Percentiles rank a stretch among this genome's conserved stretches.
These are phyloP conservation scores for Ruellia speciosa DNA, from an alignment of 305 asterid genomes.

Conservation along the genomic window DNA sequence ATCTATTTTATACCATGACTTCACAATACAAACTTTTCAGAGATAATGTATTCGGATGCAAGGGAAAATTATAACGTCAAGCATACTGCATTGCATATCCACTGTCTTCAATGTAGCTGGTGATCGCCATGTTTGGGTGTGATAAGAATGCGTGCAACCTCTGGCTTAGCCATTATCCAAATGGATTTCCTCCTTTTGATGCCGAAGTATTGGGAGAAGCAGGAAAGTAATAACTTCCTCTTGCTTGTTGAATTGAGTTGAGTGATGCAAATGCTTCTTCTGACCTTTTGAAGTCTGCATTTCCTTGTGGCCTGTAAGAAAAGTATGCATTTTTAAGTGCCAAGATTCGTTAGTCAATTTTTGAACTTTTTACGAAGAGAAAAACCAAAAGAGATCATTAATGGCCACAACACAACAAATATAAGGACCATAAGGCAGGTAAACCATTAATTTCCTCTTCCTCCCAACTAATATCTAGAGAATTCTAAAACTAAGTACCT, in stretches of 20 bases:
- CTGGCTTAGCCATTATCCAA: constrained; percentile 34
- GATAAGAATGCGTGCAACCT: no score
- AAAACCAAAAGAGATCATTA: background rate
- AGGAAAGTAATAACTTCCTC: constrained; percentile 20
- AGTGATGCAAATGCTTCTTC: constrained; percentile 46
- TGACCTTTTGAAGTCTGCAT: constrained; percentile 25
- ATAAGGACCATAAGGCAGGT: constrained; percentile 8
- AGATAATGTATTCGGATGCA: no score
- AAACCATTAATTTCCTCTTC: background rate
- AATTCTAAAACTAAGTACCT: constrained; percentile 29
- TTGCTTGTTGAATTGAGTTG: constrained; percentile 32
- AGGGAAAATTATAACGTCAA: no score
- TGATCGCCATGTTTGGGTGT: no score
- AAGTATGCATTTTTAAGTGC: background rate
- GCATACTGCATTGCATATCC: no score
- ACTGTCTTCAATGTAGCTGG: no score
- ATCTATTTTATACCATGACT: no score
- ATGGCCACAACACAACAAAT: constrained; percentile 14
- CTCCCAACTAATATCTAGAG: background rate
- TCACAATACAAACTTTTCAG: no score
- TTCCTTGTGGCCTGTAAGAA: constrained; percentile 46
- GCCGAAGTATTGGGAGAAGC: constrained; percentile 27
- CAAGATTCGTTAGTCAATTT: no score
- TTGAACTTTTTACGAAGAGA: no score
- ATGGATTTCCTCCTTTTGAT: constrained; percentile 59